Base-by-base conservation (phyloP, 192 early-diverging fungal genomes). In the Entomortierella lignicola region DNA sequence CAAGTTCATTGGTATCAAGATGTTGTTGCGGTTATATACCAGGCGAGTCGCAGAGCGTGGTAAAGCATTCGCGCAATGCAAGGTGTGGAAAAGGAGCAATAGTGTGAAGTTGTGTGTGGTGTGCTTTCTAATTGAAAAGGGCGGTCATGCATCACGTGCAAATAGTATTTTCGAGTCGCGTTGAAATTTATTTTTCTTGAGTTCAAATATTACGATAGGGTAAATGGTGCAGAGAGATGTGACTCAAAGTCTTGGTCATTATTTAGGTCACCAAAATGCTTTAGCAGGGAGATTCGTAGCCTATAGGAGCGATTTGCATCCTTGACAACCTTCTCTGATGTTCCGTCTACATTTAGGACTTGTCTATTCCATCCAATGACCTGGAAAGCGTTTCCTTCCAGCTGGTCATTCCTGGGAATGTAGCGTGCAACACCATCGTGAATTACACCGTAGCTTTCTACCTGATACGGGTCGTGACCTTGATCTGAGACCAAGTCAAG, bases 201-300 rank as follows among this genome's bases (percentile, higher is more conserved):
- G 6, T 10, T 6, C 39, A 42, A 6, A 10, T 10, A 42, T 42
- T 42, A 42, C 39, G 6, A 10, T 25, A 60, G 30, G 12, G 41
- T 41, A 43, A 79, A 79, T 1, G 74, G 66, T 0, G 47, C 66
- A 0, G 74, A 69, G 23, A 79, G 4, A 48, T 79, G 67, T 0
- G 55, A 34, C 62, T 86, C 85, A 65, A 82, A 86, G 72, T 86
- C 81, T 26, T 50, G 37, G 6, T 73, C 70, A 26, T 69, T 73
- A 8, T 72, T 42, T 0, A 37, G 41, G 64, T 82, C 51, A 11
- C 85, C 85, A 65, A 81, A 86, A 26, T 74, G 66, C 34, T 73
- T 73, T 32, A 86, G 30, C 2, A 83, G 61, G 32, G 72, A 80
- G 7, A 84, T 66, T 1, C 81, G 63, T 0, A 86, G 34, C 21